Percentiles rank a stretch among this genome's conserved stretches.
These are phyloP conservation scores for Elymus sibiricus DNA, from an alignment of 176 grass and related monocot genomes.

Conservation along the genomic window DNA sequence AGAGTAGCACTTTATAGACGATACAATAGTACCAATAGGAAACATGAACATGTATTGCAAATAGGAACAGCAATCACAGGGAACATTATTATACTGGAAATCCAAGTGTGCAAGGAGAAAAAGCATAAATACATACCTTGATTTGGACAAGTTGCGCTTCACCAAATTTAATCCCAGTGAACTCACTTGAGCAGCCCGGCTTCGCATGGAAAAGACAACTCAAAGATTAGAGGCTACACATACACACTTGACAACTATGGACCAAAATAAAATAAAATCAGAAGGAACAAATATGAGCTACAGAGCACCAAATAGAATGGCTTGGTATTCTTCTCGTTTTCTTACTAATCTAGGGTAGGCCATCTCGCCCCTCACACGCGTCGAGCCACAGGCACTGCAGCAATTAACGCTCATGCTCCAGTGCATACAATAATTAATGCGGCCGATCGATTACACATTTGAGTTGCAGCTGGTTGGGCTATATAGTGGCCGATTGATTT, in stretches of 20 bases:
- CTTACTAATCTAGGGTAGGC: neutral
- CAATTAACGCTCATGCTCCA: neutral
- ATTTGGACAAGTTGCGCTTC: constrained; percentile 98
- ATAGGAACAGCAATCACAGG: neutral
- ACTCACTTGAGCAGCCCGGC: constrained; percentile 92
- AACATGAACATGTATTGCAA: neutral
- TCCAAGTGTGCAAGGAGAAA: neutral
- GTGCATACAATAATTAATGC: neutral
- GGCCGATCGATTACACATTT: neutral
- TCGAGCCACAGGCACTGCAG: neutral
- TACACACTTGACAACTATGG: constrained; percentile 15
- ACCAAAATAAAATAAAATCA: neutral
- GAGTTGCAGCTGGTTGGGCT: neutral
- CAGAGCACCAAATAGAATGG: neutral
- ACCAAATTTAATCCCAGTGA: constrained; percentile 74
- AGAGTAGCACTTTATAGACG: constrained; percentile 7
- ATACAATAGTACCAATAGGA: neutral
- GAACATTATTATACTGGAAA: neutral
- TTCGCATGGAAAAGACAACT: constrained; percentile 49
- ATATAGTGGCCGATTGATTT: neutral
- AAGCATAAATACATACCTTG: constrained; percentile 59
- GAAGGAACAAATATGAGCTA: neutral
- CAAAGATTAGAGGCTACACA: constrained; percentile 28
- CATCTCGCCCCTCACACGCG: neutral
- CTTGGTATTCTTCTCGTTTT: neutral